Base-by-base conservation (phyloP, 2,329 filamentous ascomycete genomes). In the Bipolaris gigantea region DNA sequence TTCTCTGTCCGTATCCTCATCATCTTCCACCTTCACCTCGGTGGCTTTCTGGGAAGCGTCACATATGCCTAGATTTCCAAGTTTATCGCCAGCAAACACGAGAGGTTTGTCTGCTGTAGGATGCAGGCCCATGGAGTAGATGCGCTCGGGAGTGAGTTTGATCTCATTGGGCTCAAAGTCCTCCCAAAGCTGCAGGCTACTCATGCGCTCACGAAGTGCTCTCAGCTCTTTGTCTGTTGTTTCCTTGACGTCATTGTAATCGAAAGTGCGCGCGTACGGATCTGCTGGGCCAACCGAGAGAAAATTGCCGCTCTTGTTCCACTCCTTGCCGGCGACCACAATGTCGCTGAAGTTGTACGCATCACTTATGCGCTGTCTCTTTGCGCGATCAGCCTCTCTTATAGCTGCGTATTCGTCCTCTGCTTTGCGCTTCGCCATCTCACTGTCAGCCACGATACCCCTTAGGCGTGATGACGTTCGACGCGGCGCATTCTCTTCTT, bases 21-120 rank as follows among this genome's bases (percentile, higher is more conserved):
- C 83, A 8, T 89, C 86, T 52, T 86, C 85, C 15, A 73, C 73
- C 30, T 79, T 76, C 46, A 80, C 74, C 57, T 79, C 76, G 4
- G 82, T 68, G 2, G 78, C 77, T 2, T 83, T 82, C 61, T 95
- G 91, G 0, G 89, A 92, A 1, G 88, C 92, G 69, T 99, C 93
- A 50, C 97, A 93, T 1, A 99, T 85, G 0, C 94, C 94, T 54
- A 97, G 81, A 21, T 91, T 89, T 1, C 94, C 93, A 61, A 95
- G 83, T 72, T 99, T 99, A 67, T 99, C 94, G 10, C 93, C 93
- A 0, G 93, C 93, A 70, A 99, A 95, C 1, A 97, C 83, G 2
- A 99, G 80, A 0, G 92, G 86, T 66, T 97, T 97, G 2, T 92
- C 86, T 53, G 86, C 81, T 0, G 87, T 92, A 0, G 94, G 94